Conservation (phyloP, 2,329 filamentous ascomycete genomes). For the Aspergillus texensis region DNA sequence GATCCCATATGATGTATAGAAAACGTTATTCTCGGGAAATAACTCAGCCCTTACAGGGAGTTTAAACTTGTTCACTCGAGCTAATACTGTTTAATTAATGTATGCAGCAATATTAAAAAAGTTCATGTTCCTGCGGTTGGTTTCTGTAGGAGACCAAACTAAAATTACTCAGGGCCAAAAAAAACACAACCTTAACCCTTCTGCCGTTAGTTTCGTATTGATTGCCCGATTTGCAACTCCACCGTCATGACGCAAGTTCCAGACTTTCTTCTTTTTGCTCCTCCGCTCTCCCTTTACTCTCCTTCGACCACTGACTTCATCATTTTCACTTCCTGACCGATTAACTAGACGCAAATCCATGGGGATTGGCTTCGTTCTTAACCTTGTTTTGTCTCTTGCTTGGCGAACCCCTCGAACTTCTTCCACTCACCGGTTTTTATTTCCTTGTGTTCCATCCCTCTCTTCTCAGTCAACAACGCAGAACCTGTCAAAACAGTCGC, state of each 20-base stretch:
- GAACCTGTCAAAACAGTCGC: background rate
- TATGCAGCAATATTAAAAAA: background rate
- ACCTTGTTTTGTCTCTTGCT: constrained; percentile 2
- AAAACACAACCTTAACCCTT: background rate
- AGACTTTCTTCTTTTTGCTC: constrained; percentile 1
- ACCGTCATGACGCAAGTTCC: constrained; percentile 12
- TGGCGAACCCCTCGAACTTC: background rate
- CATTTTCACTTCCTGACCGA: background rate
- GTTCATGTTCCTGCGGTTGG: background rate
- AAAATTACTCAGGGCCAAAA: background rate
- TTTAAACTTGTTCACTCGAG: background rate
- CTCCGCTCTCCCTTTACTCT: background rate
- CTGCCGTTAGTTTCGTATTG: background rate
- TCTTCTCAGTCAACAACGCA: background rate
- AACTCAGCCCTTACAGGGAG: background rate
- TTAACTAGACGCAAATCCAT: background rate
- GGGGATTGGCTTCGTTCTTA: background rate
- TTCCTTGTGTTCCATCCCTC: constrained; percentile 1
- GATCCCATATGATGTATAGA: background rate
- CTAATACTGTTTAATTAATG: background rate
- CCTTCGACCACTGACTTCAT: constrained; percentile 3
- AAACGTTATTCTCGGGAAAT: background rate
- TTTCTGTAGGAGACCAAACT: background rate
- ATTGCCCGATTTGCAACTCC: background rate
- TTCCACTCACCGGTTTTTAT: background rate